phyloP scores from a whole-genome alignment of 768 basidiomycete species.

The Wakefieldia striispora region DNA sequence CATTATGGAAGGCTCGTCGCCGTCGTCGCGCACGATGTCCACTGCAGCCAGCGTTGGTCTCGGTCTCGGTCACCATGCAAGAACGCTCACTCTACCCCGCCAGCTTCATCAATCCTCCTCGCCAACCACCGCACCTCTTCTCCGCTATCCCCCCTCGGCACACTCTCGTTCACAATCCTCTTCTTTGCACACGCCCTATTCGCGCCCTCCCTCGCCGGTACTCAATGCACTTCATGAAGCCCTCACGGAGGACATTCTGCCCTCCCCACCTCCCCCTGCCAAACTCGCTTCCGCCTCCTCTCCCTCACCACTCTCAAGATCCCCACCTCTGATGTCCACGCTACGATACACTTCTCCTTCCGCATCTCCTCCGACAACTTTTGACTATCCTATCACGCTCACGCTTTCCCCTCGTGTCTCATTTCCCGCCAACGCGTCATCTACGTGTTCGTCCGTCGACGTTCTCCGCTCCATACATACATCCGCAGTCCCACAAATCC shows the following conservation, averaged over 20 bases:
- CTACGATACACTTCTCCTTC: slow-evolving; percentile 64
- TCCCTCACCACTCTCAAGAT: slow-evolving; percentile 35
- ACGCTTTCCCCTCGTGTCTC: slow-evolving; percentile 18
- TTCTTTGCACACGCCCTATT: slow-evolving; percentile 5
- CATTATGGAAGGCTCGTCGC: slow-evolving; percentile 8
- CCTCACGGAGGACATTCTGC: slow-evolving; percentile 39
- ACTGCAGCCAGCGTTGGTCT: slow-evolving; percentile 1
- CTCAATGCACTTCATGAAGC: slow-evolving; percentile 45
- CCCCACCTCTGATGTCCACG: slow-evolving; percentile 52
- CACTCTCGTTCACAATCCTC: not conserved
- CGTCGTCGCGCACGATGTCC: slow-evolving; percentile 11
- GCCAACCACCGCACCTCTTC: slow-evolving; percentile 10
- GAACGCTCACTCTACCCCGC: slow-evolving; percentile 15
- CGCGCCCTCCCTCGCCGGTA: slow-evolving; percentile 38
- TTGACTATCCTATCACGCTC: slow-evolving; percentile 11
- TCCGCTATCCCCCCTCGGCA: slow-evolving; percentile 12
- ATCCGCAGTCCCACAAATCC: slow-evolving; percentile 27
- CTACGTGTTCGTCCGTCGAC: slow-evolving; percentile 52
- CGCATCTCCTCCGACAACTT: slow-evolving; percentile 48
- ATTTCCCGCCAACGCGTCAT: slow-evolving; percentile 23
- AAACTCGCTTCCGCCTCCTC: slow-evolving; percentile 38
- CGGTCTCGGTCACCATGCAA: not conserved
- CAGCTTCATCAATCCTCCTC: slow-evolving; percentile 11
- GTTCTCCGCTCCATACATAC: slow-evolving; percentile 47
- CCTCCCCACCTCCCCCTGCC: slow-evolving; percentile 43